Evolutionary conservation across 169 alveolate species (phyloP).

Genomic region (Plasmodium ovale): DNA sequence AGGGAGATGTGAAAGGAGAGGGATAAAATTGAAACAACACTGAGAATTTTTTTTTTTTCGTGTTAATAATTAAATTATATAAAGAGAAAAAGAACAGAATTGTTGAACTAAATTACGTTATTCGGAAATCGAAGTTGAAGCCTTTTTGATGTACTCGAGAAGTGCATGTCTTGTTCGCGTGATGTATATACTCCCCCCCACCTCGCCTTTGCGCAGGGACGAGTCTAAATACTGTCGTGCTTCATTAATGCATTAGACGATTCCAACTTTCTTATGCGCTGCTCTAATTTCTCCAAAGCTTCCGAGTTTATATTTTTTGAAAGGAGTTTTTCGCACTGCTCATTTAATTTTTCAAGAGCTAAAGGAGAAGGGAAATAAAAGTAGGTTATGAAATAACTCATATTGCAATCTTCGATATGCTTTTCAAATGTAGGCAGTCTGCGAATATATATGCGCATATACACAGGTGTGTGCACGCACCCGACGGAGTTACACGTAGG

Average conservation of each 20-base stretch:
- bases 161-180: too few relatives aligned
- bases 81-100: too few relatives aligned
- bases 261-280: slow-evolving; percentile 67
- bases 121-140: too few relatives aligned
- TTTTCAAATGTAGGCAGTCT: not conserved
- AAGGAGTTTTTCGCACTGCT: slow-evolving; percentile 64
- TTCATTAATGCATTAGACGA: slow-evolving; percentile 28
- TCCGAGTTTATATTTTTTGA: slow-evolving; percentile 49
- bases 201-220: not conserved
- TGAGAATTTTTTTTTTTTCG: too few relatives aligned
- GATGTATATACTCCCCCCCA: too few relatives aligned
- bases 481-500: not conserved
- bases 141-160: too few relatives aligned
- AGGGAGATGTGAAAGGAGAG: too few relatives aligned
- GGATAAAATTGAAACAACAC: too few relatives aligned
- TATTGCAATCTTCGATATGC: not conserved
- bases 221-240: slow-evolving; percentile 33
- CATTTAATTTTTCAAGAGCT: slow-evolving; percentile 66
- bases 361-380: slow-evolving; percentile 1
- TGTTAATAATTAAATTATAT: too few relatives aligned
- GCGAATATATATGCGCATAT: not conserved
- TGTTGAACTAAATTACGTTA: not conserved
- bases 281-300: slow-evolving; percentile 52
- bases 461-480: not conserved
- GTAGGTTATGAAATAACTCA: not conserved